Evolutionary conservation across 768 basidiomycete species (phyloP), one percentile per base, ranked within the genome.

Genomic region (Lentinus tigrinus): DNA sequence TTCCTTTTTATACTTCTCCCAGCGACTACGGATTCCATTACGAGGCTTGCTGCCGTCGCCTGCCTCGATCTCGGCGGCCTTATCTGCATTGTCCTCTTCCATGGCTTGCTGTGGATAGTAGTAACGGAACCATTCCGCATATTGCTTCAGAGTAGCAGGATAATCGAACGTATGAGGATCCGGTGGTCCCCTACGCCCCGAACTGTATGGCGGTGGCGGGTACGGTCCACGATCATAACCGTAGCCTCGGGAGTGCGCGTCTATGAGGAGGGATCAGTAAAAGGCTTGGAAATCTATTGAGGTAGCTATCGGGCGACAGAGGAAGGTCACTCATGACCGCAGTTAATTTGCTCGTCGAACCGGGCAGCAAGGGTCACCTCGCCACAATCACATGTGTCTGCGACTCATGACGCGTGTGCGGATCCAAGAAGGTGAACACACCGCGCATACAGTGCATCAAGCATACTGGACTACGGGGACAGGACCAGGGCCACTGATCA

Each of bases 1-100:
- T 52, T 91, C 88, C 74, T 94, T 95, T 75, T 94, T 93, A 72
- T 97, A 96, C 69, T 91, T 92, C 73, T 96, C 93, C 87, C 94
- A 97, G 48, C 85, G 84, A 59, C 82, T 72, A 72, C 85, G 87
- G 73, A 93, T 93, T 52, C 90, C 91, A 62, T 91, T 90, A 40
- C 91, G 85, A 42, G 91, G 91, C 70, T 90, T 91, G 26, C 85
- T 80, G 37, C 89, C 90, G 67, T 92, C 87, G 17, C 85, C 89
- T 8, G 90, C 89, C 70, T 91, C 88, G 70, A 87, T 86, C 65
- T 93, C 91, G 14, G 90, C 89, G 49, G 85, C 88, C 67, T 91
- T 91, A 76, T 92, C 91, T 47, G 85, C 84, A 50, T 79, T 86
- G 67, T 95, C 92, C 73, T 94, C 93, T 60, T 93, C 89, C 7